phyloP scores from a whole-genome alignment of 495 filamentous ascomycete species.

The Penicillium atrosanguineum region DNA sequence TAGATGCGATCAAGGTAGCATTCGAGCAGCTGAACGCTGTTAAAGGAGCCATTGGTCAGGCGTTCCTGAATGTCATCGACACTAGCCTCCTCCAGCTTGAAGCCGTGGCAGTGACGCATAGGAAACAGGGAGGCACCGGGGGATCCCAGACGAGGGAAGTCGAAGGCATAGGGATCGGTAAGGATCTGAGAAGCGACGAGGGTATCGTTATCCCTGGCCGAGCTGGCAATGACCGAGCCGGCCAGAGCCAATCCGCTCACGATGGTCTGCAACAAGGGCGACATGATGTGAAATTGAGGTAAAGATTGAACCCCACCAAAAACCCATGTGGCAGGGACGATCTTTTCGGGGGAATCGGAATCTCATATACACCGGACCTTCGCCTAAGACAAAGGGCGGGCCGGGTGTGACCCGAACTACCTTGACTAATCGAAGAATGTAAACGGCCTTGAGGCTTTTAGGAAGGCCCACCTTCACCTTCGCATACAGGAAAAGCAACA shows the following conservation, averaged over 20 bases:
- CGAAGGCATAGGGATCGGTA: slow-evolving; percentile 34
- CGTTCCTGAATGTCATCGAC: slow-evolving; percentile 53
- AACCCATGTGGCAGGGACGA: slow-evolving; percentile 22
- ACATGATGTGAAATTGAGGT: slow-evolving; percentile 9
- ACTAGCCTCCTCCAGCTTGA: slow-evolving; percentile 62
- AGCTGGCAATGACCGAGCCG: slow-evolving; percentile 16
- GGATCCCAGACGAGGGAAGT: slow-evolving; percentile 39
- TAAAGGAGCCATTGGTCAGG: slow-evolving; percentile 42
- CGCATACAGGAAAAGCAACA: not conserved
- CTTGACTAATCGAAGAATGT: slow-evolving; percentile 12
- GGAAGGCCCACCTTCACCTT: not conserved
- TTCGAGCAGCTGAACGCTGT: slow-evolving; percentile 44
- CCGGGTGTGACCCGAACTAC: not conserved
- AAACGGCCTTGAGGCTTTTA: no score
- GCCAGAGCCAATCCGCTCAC: slow-evolving; percentile 23
- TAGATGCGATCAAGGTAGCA: slow-evolving; percentile 54
- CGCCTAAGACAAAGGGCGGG: not conserved
- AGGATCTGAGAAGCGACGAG: slow-evolving; percentile 34
- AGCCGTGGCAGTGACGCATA: slow-evolving; percentile 59
- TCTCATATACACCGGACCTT: slow-evolving; percentile 4
- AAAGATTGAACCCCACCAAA: slow-evolving; percentile 13
- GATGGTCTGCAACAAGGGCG: slow-evolving; percentile 16
- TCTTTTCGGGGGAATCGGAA: slow-evolving; percentile 9
- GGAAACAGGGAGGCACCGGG: slow-evolving; percentile 43
- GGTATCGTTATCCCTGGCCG: slow-evolving; percentile 7